Evolutionary conservation across 352 stramenopile species (phyloP), one percentile per base, ranked within the genome.

Genomic region (Globisporangium cylindrosporum): DNA sequence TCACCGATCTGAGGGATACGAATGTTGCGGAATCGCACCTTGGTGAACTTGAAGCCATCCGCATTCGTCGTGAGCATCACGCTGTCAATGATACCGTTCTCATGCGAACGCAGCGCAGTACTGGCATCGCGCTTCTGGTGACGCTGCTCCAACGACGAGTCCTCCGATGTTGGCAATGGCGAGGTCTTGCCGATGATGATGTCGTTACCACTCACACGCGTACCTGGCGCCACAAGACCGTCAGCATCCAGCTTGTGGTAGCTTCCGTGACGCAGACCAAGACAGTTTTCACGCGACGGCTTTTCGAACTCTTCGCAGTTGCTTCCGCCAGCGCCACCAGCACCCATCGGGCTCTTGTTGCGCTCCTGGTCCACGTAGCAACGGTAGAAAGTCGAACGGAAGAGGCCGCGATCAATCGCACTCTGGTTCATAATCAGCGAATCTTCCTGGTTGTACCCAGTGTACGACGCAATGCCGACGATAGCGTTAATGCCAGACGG

Each of bases 351-450:
- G 27, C 82, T 93, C 80, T 93, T 93, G 73, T 95, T 95, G 20
- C 84, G 84, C 64, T 95, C 86, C 75, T 99, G 91, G 67, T 99
- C 97, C 64, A 97, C 96, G 82, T 99, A 99, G 73, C 96, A 99
- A 27, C 98, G 89, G 78, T 99, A 99, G 83, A 99, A 99, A 2
- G 97, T 99, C 36, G 96, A 99, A 15, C 98, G 90, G 86, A 99
- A 99, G 60, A 99, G 92, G 55, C 98, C 98, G 53, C 98, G 93
- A 74, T 99, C 98, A 68, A 99, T 99, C 15, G 97, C 96, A 76
- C 89, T 98, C 76, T 99, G 97, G 82, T 99, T 99, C 94, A 99
- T 98, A 81, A 99, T 99, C 62, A 99, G 79, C 32, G 97, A 99
- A 93, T 99, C 98, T 92, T 99, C 98, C 73, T 99, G 95, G 78